Base-by-base conservation (phyloP, 441 rosid genomes). In the Macaranga tanarius region DNA sequence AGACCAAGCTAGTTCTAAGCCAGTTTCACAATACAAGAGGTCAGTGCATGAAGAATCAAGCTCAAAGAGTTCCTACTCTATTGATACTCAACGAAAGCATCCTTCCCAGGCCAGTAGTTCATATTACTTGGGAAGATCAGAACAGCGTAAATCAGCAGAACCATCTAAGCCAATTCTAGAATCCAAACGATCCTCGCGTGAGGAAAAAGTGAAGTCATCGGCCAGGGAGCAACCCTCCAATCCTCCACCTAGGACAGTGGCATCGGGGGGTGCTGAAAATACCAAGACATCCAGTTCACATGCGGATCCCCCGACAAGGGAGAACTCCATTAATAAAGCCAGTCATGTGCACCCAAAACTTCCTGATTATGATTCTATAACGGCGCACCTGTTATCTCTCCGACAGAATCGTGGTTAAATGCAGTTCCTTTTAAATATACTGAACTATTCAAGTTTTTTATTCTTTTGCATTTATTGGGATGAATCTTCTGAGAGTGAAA, bases 341-440 rank as follows among this genome's bases (percentile, higher is more conserved):
- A 85, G 89, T 75, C 99, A 95, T 74, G 97, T 92, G 75, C 99
- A 95, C 76, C 99, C 99, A 12, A 95, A 95, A 71, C 99, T 92
- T 77, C 97, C 97, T 2, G 99, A 95, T 52, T 89, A 77, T 54
- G 97, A 95, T 16, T 57, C 79, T 56, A 55, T 95, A 12, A 69
- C 84, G 20, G 92, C 97, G 22, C 84, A 77, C 66, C 74, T 92
- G 1, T 84, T 83, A 73, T 80, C 92, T 58, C 84, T 88, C 45
- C 85, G 93, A 58, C 79, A 80, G 64, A 86, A 78, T 71, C 87
- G 79, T 13, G 82, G 78, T 42, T 92, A 77, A 65, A 58, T 62
- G 58, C 63, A 70, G 54, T 17, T 51, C 11, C 26, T 31, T 20
- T 2, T 34, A 50, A 70, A 19, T 50, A 66, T 62, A n/a, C 17